These are phyloP conservation scores for Phytophthora cryptogea DNA, from an alignment of 352 stramenopile species.

Conservation along the genomic window DNA sequence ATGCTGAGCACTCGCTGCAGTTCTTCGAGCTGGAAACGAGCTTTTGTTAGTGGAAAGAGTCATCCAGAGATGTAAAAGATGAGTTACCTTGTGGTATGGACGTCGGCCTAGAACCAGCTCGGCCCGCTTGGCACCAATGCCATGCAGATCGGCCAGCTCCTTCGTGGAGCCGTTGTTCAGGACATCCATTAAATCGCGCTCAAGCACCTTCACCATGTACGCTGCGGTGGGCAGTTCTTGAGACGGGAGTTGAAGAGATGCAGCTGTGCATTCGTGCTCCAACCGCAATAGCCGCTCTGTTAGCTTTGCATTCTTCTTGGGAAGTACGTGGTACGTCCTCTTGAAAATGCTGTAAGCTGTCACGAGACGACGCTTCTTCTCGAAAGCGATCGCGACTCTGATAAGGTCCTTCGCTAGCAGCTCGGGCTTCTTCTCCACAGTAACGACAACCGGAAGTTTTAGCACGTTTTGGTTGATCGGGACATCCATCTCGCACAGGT, in stretches of 20 bases:
- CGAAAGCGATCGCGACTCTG: constrained; percentile 50
- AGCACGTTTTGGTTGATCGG: background rate
- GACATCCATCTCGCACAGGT: background rate
- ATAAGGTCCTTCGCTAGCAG: constrained; percentile 68
- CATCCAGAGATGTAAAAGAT: background rate
- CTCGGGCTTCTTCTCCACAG: constrained; percentile 23
- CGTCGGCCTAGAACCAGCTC: constrained; percentile 45
- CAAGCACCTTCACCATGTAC: constrained; percentile 48
- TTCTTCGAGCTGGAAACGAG: constrained; percentile 37
- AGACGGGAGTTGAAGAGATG: constrained; percentile 27
- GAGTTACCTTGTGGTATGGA: constrained; percentile 47
- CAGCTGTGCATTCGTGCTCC: constrained; percentile 30
- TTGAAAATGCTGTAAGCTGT: constrained; percentile 61
- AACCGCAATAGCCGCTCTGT: constrained; percentile 44
- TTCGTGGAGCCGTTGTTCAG: constrained; percentile 48
- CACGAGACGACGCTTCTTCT: constrained; percentile 42
- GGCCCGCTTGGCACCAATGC: constrained; percentile 59
- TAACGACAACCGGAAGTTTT: background rate
- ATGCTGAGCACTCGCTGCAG: constrained; percentile 49
- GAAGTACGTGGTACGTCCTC: constrained; percentile 52
- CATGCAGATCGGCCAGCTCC: constrained; percentile 49
- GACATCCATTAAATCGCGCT: constrained; percentile 53
- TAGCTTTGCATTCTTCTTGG: constrained; percentile 52
- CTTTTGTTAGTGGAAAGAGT: constrained; percentile 1
- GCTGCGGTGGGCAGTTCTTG: constrained; percentile 46